Evolutionary conservation across 2,329 filamentous ascomycete genomes (phyloP), one percentile per base, ranked within the genome.

Genomic region (Aureobasidium sp.): DNA sequence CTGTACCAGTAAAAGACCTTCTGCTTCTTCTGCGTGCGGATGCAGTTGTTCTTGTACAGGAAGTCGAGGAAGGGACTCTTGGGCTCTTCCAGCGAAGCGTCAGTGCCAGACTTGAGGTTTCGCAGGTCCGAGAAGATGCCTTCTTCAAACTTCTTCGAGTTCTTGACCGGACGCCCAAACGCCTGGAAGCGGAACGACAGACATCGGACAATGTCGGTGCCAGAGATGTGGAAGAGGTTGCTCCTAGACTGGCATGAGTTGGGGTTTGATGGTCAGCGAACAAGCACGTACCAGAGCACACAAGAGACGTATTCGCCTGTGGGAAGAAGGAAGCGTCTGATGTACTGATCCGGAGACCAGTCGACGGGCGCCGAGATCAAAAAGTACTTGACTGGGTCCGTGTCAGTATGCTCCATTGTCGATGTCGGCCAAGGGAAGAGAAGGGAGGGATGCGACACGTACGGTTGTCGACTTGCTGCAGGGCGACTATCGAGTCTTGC

Each of bases 1-100:
- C 92, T 97, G 79, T 97, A 99, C 94, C 94, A 99, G 80, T 97
- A 99, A 73, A 99, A 99, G 67, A 99, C 94, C 82, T 99, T 99
- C 74, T 99, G 94, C 84, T 99, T 99, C 86, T 99, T 99, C 78
- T 99, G 94, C 41, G 94, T 99, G 69, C 94, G 88, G 70, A 99
- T 99, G 83, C 94, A 99, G 82, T 99, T 99, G 84, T 99, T 99
- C 84, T 99, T 99, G 86, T 99, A 99, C 48, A 99, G 83, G 76
- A 97, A 99, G 77, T 99, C 94, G 65, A 99, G 84, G 79, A 99
- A 99, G 1, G 90, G 88, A 78, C 93, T 97, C 83, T 99, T 99
- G 62, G 94, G 94, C 81, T 99, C 94, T 78, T 99, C 94, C 64
- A 99, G 86, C 45, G 94, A 97, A 53, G 94, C 94, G 81, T 99